phyloP scores from a whole-genome alignment of 164 flowering plant species.

The Cinnamomum micranthum region DNA sequence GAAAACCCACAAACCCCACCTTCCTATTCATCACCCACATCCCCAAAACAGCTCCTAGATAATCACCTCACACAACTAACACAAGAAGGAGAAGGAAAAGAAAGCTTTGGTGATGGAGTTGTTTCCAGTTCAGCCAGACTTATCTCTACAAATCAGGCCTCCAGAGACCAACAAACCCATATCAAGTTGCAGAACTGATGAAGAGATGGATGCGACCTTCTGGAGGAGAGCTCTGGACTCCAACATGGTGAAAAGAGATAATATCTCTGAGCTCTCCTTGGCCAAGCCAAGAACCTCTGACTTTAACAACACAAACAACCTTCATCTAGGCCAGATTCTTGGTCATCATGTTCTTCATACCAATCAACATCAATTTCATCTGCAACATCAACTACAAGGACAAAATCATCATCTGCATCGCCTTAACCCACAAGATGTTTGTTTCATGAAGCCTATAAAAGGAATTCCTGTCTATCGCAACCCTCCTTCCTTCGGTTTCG shows the following conservation, averaged over 20 bases:
- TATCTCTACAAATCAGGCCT: conserved; percentile 92
- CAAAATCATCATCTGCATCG: conserved; percentile 4
- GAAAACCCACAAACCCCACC: conserved; percentile 10
- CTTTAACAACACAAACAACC: conserved; percentile 14
- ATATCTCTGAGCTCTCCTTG: conserved; percentile 49
- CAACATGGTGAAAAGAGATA: conserved; percentile 28
- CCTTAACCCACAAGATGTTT: conserved; percentile 35
- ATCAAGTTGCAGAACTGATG: conserved; percentile 39
- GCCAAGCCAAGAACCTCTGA: conserved; percentile 44
- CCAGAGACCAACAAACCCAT: conserved; percentile 66
- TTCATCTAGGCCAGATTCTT: conserved; percentile 16
- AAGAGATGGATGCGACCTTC: conserved; percentile 62
- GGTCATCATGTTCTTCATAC: not conserved
- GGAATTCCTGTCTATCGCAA: conserved; percentile 85
- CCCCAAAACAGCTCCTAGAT: not conserved
- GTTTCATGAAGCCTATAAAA: conserved; percentile 71
- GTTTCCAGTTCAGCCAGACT: conserved; percentile 91
- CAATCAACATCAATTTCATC: conserved; percentile 15
- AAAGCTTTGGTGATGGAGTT: conserved; percentile 55
- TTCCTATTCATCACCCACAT: not conserved
- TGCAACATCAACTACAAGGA: conserved; percentile 16
- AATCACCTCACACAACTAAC: no score
- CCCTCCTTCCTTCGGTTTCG: conserved; percentile 33
- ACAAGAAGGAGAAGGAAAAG: conserved; percentile 6
- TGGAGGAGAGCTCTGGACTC: conserved; percentile 69